A percentile compares a stretch with the other conserved stretches of the same genome.
Evolutionary conservation across 1,139 yeast genomes (phyloP).

Genomic region (Suhomyces coccinellae): DNA sequence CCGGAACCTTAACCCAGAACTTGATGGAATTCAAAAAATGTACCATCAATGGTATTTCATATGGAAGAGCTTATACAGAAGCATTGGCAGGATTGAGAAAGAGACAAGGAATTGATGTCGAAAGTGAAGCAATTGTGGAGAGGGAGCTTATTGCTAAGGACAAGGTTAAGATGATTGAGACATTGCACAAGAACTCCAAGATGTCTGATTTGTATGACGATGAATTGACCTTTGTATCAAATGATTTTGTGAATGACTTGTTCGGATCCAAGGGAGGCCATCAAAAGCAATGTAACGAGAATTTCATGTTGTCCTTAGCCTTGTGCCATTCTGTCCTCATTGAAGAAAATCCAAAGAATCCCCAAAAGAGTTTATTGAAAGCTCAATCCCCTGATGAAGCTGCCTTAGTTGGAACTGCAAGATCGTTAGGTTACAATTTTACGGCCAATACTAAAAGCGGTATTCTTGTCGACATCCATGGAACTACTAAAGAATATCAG

Average conservation of each 20-base stretch:
- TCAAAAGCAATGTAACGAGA: constrained; percentile 44
- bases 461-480: constrained; percentile 44
- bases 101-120: constrained; percentile 56
- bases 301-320: constrained; percentile 54
- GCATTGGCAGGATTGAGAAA: constrained; percentile 60
- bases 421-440: constrained; percentile 55
- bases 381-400: constrained; percentile 70
- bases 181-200: constrained; percentile 21
- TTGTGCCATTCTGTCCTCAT: constrained; percentile 62
- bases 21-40: constrained; percentile 63
- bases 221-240: constrained; percentile 50
- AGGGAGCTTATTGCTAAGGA: constrained; percentile 40
- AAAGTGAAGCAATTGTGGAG: constrained; percentile 44
- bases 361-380: constrained; percentile 41
- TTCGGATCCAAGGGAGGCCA: constrained; percentile 27
- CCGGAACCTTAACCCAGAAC: constrained; percentile 62
- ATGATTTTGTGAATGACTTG: constrained; percentile 44
- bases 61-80: constrained; percentile 64
- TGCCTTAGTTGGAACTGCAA: constrained; percentile 61
- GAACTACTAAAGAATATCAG: constrained; percentile 46
- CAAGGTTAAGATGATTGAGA: constrained; percentile 36
- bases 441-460: constrained; percentile 49
- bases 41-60: constrained; percentile 53
- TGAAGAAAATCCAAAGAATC: constrained; percentile 44
- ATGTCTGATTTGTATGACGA: constrained; percentile 33